Base-by-base conservation (phyloP, 495 filamentous ascomycete genomes). In the Aspergillus incahuasiensis region DNA sequence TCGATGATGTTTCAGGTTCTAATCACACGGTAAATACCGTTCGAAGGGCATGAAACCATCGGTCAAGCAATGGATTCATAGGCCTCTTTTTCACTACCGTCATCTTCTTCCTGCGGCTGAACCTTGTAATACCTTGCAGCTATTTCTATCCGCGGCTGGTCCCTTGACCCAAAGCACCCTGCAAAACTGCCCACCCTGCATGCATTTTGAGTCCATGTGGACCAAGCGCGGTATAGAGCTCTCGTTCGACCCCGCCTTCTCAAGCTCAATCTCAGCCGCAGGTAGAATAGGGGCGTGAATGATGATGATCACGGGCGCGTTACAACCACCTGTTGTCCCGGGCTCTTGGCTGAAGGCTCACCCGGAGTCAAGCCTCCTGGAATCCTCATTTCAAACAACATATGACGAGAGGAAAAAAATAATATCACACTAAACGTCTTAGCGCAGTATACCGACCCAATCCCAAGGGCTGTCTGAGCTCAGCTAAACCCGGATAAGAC, bases 241-340 rank as follows among this genome's bases (percentile, higher is more conserved):
- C 38, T 50, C n/a, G n/a, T 49, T 22, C 3, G 19, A 45, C 45
- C 54, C 54, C 54, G 47, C 46, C 28, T 41, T 35, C 11, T 50
- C 35, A 20, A 22, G 34, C 53, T 55, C 45, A 49, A 11, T 35
- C 46, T 56, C 45, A 56, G 54, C 54, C 54, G 54, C 54, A 56
- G 46, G 40, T 28, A 24, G 21, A 28, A 11, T 49, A 43, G 41
- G 11, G n/a, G 53, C 16, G 25, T 21, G 35, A 22, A n/a, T 40
- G 34, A 50, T 40, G 34, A 50, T 32, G 32, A 18, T 25, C 53
- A 42, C 16, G 48, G 32, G 40, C 32, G 42, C 39, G 21, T 48
- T 43, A 19, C 35, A 21, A 32, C 16, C 35, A 32, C 25, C 35
- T 34, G 34, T 45, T 48, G 21, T 45, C 35, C 19, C 9, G 7